These are phyloP conservation scores for Metschnikowia corniflorae DNA, from an alignment of 805 yeast species.

Conservation along the genomic window DNA sequence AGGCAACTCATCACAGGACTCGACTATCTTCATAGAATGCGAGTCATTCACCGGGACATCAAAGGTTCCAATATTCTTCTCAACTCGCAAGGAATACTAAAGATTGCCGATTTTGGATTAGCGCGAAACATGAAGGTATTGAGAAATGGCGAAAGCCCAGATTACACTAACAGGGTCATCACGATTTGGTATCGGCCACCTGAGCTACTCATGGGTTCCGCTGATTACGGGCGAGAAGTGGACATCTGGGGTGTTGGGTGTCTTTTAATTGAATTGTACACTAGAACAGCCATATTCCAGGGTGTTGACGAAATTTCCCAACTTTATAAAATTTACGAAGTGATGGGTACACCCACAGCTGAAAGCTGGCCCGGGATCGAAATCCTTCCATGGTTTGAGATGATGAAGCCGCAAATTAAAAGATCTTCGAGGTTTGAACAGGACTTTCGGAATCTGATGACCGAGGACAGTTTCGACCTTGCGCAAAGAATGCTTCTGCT, in stretches of 20 bases:
- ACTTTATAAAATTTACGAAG: conserved; percentile 65
- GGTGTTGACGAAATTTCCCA: conserved; percentile 89
- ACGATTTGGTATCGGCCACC: conserved; percentile 98
- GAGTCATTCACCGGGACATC: conserved; percentile 76
- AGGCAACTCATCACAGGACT: conserved; percentile 66
- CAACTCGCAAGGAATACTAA: conserved; percentile 57
- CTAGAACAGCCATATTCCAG: conserved; percentile 73
- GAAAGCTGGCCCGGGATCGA: conserved; percentile 77
- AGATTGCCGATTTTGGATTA: conserved; percentile 79
- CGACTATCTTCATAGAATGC: conserved; percentile 61
- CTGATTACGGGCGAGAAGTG: conserved; percentile 84
- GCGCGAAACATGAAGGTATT: conserved; percentile 70
- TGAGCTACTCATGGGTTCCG: conserved; percentile 84
- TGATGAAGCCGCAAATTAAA: conserved; percentile 59
- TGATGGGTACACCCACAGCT: conserved; percentile 82
- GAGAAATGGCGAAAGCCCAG: conserved; percentile 53
- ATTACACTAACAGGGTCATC: conserved; percentile 92
- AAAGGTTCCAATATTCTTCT: conserved; percentile 76
- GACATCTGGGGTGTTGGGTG: conserved; percentile 99
- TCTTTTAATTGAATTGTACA: conserved; percentile 75
- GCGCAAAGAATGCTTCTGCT: conserved; percentile 60
- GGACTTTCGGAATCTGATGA: conserved; percentile 37
- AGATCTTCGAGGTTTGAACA: conserved; percentile 27
- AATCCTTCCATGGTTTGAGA: conserved; percentile 87
- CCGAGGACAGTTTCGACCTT: conserved; percentile 56